These are phyloP conservation scores for Bjerkandera adusta DNA, from an alignment of 1,284 basidiomycete genomes.

Conservation along the genomic window DNA sequence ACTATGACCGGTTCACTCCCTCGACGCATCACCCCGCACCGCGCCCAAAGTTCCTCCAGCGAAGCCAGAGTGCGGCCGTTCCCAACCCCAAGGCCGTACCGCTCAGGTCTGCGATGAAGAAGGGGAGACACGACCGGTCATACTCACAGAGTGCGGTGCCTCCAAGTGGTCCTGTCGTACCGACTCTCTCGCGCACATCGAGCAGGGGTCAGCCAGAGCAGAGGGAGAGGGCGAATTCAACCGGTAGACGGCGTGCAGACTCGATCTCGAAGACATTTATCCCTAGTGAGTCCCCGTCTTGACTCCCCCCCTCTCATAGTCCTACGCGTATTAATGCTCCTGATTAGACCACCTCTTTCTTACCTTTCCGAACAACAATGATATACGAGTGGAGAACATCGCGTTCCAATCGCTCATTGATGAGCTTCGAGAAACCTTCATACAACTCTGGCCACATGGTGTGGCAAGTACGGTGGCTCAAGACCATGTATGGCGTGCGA, in stretches of 20 bases:
- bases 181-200: conserved; percentile 21
- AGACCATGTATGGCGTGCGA: conserved; percentile 34
- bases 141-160: conserved; percentile 8
- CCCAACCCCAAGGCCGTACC: conserved; percentile 24
- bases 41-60: conserved; percentile 12
- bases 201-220: conserved; percentile 16
- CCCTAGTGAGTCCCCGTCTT: conserved; percentile 30
- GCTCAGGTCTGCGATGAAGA: conserved; percentile 63
- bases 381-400: conserved; percentile 41
- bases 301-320: not conserved
- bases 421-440: conserved; percentile 38
- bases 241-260: conserved; percentile 26
- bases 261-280: conserved; percentile 21
- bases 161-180: conserved; percentile 4
- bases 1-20: conserved; percentile 8
- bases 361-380: conserved; percentile 34
- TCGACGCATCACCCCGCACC: conserved; percentile 6
- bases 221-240: conserved; percentile 26
- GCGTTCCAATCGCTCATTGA: conserved; percentile 34
- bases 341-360: conserved; percentile 34
- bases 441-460: conserved; percentile 48
- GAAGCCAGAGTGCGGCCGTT: conserved; percentile 20
- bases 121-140: conserved; percentile 25
- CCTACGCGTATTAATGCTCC: not conserved
- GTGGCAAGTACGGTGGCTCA: conserved; percentile 27